These are phyloP conservation scores for Trebouxia gelatinosa DNA, from an alignment of 163 green algal species.

Conservation along the genomic window DNA sequence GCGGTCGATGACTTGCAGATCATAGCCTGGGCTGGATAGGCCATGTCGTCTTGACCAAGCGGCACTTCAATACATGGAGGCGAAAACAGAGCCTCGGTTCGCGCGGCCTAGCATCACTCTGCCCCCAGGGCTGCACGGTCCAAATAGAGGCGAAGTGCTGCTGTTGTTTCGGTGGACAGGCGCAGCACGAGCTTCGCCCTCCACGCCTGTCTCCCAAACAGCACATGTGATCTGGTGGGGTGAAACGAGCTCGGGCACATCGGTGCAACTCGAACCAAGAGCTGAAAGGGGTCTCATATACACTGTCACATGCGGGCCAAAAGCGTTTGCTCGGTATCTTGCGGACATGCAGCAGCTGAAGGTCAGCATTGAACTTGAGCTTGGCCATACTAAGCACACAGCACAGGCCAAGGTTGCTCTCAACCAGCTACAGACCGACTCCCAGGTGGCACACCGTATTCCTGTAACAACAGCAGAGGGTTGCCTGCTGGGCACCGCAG, in stretches of 20 bases:
- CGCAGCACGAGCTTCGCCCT: not conserved
- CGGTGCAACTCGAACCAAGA: not conserved
- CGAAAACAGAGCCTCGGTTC: too few species aligned
- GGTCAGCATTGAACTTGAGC: not conserved
- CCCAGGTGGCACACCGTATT: not conserved
- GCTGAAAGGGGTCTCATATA: not conserved
- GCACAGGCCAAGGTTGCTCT: not conserved
- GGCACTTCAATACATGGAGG: too few species aligned
- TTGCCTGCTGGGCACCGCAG: constrained; percentile 8
- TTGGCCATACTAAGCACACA: not conserved
- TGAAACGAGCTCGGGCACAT: not conserved
- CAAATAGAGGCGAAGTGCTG: constrained; percentile 12
- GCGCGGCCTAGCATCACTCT: too few species aligned
- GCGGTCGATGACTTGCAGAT: too few species aligned
- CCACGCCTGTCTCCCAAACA: not conserved
- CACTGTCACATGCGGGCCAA: not conserved
- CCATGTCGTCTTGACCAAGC: too few species aligned
- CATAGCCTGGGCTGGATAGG: too few species aligned
- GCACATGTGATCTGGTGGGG: constrained; percentile 1
- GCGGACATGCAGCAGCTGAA: constrained; percentile 10
- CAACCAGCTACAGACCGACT: not conserved
- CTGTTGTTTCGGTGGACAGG: not conserved
- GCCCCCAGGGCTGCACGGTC: too few species aligned
- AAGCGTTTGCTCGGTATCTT: constrained; percentile 16
- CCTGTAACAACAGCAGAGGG: constrained; percentile 8